These are phyloP conservation scores for Lachnum nothofagi DNA, from an alignment of 2,329 filamentous ascomycete genomes.

Conservation along the genomic window DNA sequence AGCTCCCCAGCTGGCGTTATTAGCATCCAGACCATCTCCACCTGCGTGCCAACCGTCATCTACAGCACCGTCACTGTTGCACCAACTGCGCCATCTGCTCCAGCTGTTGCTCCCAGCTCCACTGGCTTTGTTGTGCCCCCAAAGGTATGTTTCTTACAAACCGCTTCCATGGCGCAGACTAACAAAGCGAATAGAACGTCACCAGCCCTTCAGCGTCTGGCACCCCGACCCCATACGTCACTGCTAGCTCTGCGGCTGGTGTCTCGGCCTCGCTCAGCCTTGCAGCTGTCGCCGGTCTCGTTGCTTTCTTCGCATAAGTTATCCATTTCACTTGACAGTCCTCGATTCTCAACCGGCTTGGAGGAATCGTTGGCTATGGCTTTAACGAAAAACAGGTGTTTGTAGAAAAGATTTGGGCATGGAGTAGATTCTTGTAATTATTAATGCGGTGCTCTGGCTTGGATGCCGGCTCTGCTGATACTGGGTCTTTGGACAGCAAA, in stretches of 20 bases:
- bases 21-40: slow-evolving; percentile 22
- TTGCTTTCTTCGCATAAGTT: slow-evolving; percentile 33
- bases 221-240: slow-evolving; percentile 6
- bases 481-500: not conserved
- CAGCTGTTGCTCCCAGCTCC: slow-evolving; percentile 6
- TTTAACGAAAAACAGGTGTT: slow-evolving; percentile 26
- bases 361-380: slow-evolving; percentile 24
- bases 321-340: slow-evolving; percentile 20
- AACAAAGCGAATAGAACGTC: slow-evolving; percentile 9
- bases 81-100: slow-evolving; percentile 14
- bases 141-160: not conserved
- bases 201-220: slow-evolving; percentile 2
- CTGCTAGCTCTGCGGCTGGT: slow-evolving; percentile 29
- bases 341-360: slow-evolving; percentile 22
- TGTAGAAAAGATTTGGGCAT: slow-evolving; percentile 1
- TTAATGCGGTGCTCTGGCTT: slow-evolving; percentile 2
- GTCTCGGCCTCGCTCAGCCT: slow-evolving; percentile 32
- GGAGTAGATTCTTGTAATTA: slow-evolving; percentile 15
- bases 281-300: slow-evolving; percentile 20
- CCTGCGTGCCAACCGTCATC: slow-evolving; percentile 24
- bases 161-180: slow-evolving; percentile 1
- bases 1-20: slow-evolving; percentile 1
- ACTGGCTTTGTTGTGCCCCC: slow-evolving; percentile 15
- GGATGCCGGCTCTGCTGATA: not conserved
- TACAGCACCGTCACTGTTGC: slow-evolving; percentile 26